Evolutionary conservation across 2,329 filamentous ascomycete species (phyloP).

Genomic region (Macrophomina pseudophaseolina): DNA sequence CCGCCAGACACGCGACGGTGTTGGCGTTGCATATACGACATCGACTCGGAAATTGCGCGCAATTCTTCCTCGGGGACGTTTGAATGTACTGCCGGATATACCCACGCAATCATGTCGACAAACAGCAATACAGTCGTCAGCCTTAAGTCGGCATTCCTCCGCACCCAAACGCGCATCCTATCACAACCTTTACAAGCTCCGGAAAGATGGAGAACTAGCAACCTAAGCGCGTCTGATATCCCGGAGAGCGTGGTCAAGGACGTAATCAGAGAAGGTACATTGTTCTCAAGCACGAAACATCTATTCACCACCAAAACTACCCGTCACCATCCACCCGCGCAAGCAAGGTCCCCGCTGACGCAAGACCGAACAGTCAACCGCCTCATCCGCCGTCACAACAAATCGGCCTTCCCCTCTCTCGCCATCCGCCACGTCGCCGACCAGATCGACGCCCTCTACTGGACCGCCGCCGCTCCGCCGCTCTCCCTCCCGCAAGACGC

Average conservation of each 20-base stretch:
- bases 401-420: slow-evolving; percentile 69
- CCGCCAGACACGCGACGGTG: background rate
- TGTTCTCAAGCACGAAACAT: background rate
- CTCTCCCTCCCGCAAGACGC: background rate
- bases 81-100: too few relatives aligned
- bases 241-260: slow-evolving; percentile 56
- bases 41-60: too few relatives aligned
- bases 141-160: slow-evolving; percentile 69
- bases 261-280: slow-evolving; percentile 56
- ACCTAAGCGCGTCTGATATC: slow-evolving; percentile 50
- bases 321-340: too few relatives aligned
- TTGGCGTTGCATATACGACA: background rate
- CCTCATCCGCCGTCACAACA: slow-evolving; percentile 67
- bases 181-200: slow-evolving; percentile 64
- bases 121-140: slow-evolving; percentile 53
- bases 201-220: slow-evolving; percentile 58
- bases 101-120: background rate
- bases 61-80: background rate
- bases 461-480: slow-evolving; percentile 40
- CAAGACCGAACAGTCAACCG: slow-evolving; percentile 61
- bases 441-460: slow-evolving; percentile 72
- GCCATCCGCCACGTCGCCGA: slow-evolving; percentile 74
- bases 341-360: background rate
- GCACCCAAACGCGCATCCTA: slow-evolving; percentile 66
- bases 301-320: too few relatives aligned